Conservation (phyloP, 495 filamentous ascomycete genomes). For the Parachaetomium inaequale region DNA sequence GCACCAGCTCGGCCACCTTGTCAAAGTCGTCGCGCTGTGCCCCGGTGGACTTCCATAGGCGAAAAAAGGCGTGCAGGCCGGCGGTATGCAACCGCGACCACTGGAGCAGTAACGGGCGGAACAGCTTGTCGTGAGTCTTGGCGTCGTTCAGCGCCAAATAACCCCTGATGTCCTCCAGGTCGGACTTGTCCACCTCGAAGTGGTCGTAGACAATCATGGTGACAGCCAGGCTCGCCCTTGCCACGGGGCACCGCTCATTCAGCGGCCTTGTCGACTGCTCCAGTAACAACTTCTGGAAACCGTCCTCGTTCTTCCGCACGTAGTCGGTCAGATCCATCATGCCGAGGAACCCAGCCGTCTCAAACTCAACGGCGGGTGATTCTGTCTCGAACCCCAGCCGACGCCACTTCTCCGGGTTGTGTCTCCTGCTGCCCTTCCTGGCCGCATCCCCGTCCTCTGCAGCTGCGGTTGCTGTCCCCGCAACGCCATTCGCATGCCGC, state of each 20-base stretch:
- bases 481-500: conserved; percentile 36
- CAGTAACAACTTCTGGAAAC: conserved; percentile 83
- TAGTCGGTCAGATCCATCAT: conserved; percentile 98
- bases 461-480: conserved; percentile 15
- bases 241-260: conserved; percentile 79
- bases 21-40: conserved; percentile 83
- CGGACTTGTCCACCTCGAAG: conserved; percentile 88
- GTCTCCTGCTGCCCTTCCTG: conserved; percentile 57
- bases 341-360: conserved; percentile 80
- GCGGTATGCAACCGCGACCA: conserved; percentile 95
- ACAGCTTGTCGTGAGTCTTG: conserved; percentile 78
- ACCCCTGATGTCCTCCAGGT: conserved; percentile 72
- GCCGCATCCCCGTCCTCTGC: conserved; percentile 29
- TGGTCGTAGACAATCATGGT: conserved; percentile 89
- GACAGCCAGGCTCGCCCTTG: conserved; percentile 80
- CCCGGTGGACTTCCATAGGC: conserved; percentile 85
- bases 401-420: conserved; percentile 92
- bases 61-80: conserved; percentile 82
- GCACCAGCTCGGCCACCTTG: conserved; percentile 84
- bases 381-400: conserved; percentile 90
- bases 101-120: conserved; percentile 83
- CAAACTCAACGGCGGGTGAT: conserved; percentile 78
- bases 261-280: conserved; percentile 77
- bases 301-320: conserved; percentile 83
- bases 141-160: conserved; percentile 74